Evolutionary conservation across 1,284 basidiomycete species (phyloP).

Genomic region (Tremellales sp.): DNA sequence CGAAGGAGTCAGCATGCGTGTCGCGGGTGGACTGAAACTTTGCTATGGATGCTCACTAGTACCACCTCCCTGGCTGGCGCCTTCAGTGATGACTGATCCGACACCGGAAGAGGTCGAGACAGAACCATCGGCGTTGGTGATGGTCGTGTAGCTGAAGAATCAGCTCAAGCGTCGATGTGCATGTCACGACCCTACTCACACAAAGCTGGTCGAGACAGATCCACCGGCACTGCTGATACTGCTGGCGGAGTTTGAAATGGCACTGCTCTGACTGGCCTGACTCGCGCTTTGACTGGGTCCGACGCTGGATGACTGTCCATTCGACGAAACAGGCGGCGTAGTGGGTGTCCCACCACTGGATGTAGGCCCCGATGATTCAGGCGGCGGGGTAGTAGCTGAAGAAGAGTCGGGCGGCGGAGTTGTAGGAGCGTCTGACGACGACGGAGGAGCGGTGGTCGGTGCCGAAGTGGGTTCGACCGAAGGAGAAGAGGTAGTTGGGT

Average conservation of each 20-base stretch:
- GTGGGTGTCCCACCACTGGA: neutral
- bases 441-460: neutral
- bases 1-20: neutral
- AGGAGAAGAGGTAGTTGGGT: neutral
- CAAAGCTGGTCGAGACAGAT: slow-evolving; percentile 11
- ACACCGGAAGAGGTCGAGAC: slow-evolving; percentile 8
- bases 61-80: slow-evolving; percentile 4
- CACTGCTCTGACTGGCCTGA: slow-evolving; percentile 1
- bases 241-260: slow-evolving; percentile 2
- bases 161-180: slow-evolving; percentile 1
- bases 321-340: neutral
- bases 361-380: neutral
- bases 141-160: slow-evolving; percentile 19
- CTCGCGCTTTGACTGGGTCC: slow-evolving; percentile 2
- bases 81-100: slow-evolving; percentile 7
- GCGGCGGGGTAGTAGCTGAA: neutral
- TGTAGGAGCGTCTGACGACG: slow-evolving; percentile 4
- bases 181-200: slow-evolving; percentile 9
- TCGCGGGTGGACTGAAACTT: neutral
- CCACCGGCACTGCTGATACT: slow-evolving; percentile 6
- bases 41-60: slow-evolving; percentile 13
- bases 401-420: slow-evolving; percentile 8
- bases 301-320: neutral
- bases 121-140: slow-evolving; percentile 19
- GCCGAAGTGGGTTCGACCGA: neutral